A percentile compares a stretch with the other conserved stretches of the same genome.
Evolutionary conservation across 2,329 filamentous ascomycete species (phyloP).

Genomic region (Lasiodiplodia sp.): DNA sequence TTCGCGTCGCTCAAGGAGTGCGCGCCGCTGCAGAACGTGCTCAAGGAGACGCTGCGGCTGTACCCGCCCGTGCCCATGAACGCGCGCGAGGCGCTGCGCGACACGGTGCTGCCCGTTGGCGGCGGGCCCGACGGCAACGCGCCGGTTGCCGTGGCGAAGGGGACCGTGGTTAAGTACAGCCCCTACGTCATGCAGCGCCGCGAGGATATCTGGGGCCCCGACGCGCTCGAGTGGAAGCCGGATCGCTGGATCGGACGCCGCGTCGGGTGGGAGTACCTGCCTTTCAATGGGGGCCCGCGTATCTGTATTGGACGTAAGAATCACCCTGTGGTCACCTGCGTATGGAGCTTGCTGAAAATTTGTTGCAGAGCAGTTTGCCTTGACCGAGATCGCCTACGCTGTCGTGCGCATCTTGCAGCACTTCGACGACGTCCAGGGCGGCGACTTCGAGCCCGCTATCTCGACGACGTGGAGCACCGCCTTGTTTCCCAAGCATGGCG

Average conservation of each 20-base stretch:
- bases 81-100: constrained; percentile 54
- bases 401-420: constrained; percentile 32
- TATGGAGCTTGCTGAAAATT: no score
- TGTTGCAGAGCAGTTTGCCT: constrained; percentile 32
- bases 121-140: constrained; percentile 57
- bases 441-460: no score
- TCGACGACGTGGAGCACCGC: no score
- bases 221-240: constrained; percentile 57
- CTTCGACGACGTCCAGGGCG: constrained; percentile 31
- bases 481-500: no score
- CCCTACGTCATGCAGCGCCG: constrained; percentile 60
- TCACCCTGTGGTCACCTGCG: no score
- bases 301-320: constrained; percentile 42
- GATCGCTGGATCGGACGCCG: constrained; percentile 53
- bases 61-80: constrained; percentile 64
- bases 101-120: constrained; percentile 60
- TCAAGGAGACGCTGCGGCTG: constrained; percentile 73
- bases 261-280: constrained; percentile 48
- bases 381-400: constrained; percentile 34
- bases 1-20: constrained; percentile 53
- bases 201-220: constrained; percentile 56
- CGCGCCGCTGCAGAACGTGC: constrained; percentile 60
- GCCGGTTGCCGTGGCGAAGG: constrained; percentile 59
- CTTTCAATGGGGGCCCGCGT: constrained; percentile 49
- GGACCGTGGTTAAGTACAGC: constrained; percentile 53